Conservation (phyloP, 2,329 filamentous ascomycete genomes). For the Cercospora nicotianae region DNA sequence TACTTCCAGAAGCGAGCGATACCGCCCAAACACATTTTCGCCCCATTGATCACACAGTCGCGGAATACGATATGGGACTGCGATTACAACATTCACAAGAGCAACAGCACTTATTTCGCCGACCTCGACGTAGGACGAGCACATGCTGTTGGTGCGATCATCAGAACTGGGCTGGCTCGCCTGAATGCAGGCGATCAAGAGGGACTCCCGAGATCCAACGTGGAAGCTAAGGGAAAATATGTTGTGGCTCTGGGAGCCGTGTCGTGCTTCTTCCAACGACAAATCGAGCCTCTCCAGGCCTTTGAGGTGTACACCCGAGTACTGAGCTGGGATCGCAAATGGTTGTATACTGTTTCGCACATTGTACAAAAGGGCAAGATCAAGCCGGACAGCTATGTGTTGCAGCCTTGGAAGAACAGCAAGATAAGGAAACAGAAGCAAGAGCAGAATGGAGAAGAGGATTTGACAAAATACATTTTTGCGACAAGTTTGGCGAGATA, state of each 20-base stretch:
- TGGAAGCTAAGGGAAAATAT: constrained; percentile 35
- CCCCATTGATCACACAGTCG: constrained; percentile 65
- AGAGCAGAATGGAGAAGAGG: constrained; percentile 38
- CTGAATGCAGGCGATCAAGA: constrained; percentile 40
- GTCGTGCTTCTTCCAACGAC: constrained; percentile 49
- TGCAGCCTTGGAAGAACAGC: constrained; percentile 49
- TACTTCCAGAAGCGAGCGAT: constrained; percentile 45
- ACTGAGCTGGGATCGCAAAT: constrained; percentile 53
- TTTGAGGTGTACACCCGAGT: constrained; percentile 53
- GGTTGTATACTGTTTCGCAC: constrained; percentile 52
- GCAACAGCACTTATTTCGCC: constrained; percentile 81
- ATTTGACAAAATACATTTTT: constrained; percentile 47
- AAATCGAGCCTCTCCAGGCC: constrained; percentile 47
- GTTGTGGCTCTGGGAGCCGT: constrained; percentile 51
- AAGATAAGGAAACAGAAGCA: constrained; percentile 28
- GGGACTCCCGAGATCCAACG: constrained; percentile 35
- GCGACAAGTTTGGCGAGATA: constrained; percentile 53
- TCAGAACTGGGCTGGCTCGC: constrained; percentile 47
- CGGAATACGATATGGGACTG: constrained; percentile 72
- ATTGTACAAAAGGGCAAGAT: constrained; percentile 49
- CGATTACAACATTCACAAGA: constrained; percentile 84
- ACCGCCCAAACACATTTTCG: constrained; percentile 65
- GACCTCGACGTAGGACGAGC: constrained; percentile 83
- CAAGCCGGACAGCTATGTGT: constrained; percentile 43
- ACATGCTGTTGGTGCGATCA: constrained; percentile 66